Evolutionary conservation across 805 yeast genomes (phyloP).

Genomic region (Spathaspora boniae): DNA sequence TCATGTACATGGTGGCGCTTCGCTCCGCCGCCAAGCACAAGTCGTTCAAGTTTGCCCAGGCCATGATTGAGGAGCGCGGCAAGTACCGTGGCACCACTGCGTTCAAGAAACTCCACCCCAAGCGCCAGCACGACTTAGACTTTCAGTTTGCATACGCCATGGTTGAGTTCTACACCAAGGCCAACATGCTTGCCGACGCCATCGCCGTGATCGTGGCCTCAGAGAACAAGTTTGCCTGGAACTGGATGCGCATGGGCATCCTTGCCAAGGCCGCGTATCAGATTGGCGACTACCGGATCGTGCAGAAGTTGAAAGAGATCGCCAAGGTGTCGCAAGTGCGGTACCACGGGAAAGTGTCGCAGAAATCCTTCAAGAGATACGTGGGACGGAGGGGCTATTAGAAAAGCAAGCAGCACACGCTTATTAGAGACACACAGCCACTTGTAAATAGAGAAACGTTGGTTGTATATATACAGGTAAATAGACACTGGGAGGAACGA

Average conservation of each 20-base stretch:
- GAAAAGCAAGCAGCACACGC: slow-evolving; percentile 1
- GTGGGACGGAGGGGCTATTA: slow-evolving; percentile 31
- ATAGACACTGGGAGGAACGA: no score
- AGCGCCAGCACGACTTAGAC: slow-evolving; percentile 45
- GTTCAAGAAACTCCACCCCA: slow-evolving; percentile 42
- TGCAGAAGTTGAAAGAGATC: slow-evolving; percentile 30
- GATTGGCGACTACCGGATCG: slow-evolving; percentile 26
- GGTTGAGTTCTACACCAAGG: slow-evolving; percentile 55
- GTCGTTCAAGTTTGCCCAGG: slow-evolving; percentile 56
- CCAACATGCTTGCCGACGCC: slow-evolving; percentile 65
- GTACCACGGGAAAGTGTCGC: slow-evolving; percentile 37
- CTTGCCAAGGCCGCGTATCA: slow-evolving; percentile 29
- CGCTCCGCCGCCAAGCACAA: slow-evolving; percentile 60
- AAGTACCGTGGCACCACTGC: slow-evolving; percentile 50
- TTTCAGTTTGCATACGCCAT: slow-evolving; percentile 70
- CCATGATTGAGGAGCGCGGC: slow-evolving; percentile 80
- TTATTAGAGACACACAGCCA: background rate
- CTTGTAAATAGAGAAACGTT: slow-evolving; percentile 12
- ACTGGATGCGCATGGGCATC: slow-evolving; percentile 32
- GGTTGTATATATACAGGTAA: no score
- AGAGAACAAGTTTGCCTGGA: slow-evolving; percentile 69
- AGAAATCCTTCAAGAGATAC: slow-evolving; percentile 30
- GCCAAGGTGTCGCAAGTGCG: slow-evolving; percentile 34
- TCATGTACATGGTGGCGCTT: slow-evolving; percentile 58
- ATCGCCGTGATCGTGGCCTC: slow-evolving; percentile 64